Evolutionary conservation across 371 early-diverging fungal genomes (phyloP).

Genomic region (Blastocladiella emersonii): DNA sequence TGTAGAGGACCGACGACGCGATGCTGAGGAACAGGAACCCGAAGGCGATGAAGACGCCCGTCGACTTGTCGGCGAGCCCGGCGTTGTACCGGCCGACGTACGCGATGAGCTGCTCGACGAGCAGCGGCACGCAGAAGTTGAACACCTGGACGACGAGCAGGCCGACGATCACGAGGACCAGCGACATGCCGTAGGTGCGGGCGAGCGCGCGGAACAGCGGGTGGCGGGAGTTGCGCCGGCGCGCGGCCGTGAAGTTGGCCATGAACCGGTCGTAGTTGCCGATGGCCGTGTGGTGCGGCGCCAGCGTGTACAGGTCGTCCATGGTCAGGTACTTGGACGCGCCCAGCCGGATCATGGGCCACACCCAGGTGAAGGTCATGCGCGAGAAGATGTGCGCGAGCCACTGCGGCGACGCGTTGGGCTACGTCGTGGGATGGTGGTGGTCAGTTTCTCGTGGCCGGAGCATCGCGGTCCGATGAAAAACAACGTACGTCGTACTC

Average conservation of each 20-base stretch:
- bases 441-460: no score
- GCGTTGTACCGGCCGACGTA: conserved; percentile 16
- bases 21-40: conserved; percentile 67
- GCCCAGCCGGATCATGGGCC: conserved; percentile 69
- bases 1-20: conserved; percentile 65
- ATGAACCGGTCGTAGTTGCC: not conserved
- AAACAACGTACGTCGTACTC: not conserved
- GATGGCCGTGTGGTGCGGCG: not conserved
- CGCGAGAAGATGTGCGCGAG: conserved; percentile 70
- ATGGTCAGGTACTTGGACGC: conserved; percentile 51
- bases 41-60: conserved; percentile 14
- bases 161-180: not conserved
- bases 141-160: not conserved
- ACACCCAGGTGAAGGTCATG: conserved; percentile 83
- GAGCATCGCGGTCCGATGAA: not conserved
- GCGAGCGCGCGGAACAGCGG: not conserved
- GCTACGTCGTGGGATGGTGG: no score
- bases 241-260: not conserved
- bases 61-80: not conserved
- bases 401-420: conserved; percentile 43
- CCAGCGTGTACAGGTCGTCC: conserved; percentile 63
- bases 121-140: conserved; percentile 7
- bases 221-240: not conserved
- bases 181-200: not conserved
- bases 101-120: conserved; percentile 53